Percentiles rank a stretch among this genome's conserved stretches.
Evolutionary conservation across 192 early-diverging fungal species (phyloP).

Genomic region (Coemansia sp.): DNA sequence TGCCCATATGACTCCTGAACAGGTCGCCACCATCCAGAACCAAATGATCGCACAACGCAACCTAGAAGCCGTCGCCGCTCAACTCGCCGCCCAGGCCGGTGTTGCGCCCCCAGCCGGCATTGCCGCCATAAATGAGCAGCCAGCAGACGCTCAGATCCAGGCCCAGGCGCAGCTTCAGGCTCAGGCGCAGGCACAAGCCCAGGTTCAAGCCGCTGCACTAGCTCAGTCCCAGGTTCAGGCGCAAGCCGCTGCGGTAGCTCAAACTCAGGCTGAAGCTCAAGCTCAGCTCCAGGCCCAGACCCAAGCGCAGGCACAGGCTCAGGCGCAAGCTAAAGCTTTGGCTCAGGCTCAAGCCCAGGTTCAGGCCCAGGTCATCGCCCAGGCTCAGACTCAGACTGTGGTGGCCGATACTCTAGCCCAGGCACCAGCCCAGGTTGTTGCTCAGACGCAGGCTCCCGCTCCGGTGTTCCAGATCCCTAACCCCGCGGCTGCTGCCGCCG

Average conservation of each 20-base stretch:
- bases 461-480: slow-evolving; percentile 20
- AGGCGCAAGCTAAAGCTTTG: slow-evolving; percentile 40
- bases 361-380: slow-evolving; percentile 18
- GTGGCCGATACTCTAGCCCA: background rate
- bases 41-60: slow-evolving; percentile 52
- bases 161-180: slow-evolving; percentile 23
- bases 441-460: background rate
- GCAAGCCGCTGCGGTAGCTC: slow-evolving; percentile 34
- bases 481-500: slow-evolving; percentile 1
- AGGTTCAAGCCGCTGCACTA: slow-evolving; percentile 35
- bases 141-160: background rate
- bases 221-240: slow-evolving; percentile 16
- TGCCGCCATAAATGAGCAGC: slow-evolving; percentile 12
- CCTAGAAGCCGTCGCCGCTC: slow-evolving; percentile 47
- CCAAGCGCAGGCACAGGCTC: slow-evolving; percentile 46
- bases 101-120: slow-evolving; percentile 49
- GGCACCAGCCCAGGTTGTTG: background rate
- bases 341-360: slow-evolving; percentile 48
- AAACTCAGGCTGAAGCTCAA: slow-evolving; percentile 48
- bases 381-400: slow-evolving; percentile 27
- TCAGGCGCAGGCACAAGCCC: slow-evolving; percentile 24
- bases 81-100: slow-evolving; percentile 48
- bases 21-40: slow-evolving; percentile 47
- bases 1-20: slow-evolving; percentile 27
- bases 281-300: slow-evolving; percentile 45